Base-by-base conservation (phyloP, 108 stramenopile species). In the Fragilaria crotonensis region DNA sequence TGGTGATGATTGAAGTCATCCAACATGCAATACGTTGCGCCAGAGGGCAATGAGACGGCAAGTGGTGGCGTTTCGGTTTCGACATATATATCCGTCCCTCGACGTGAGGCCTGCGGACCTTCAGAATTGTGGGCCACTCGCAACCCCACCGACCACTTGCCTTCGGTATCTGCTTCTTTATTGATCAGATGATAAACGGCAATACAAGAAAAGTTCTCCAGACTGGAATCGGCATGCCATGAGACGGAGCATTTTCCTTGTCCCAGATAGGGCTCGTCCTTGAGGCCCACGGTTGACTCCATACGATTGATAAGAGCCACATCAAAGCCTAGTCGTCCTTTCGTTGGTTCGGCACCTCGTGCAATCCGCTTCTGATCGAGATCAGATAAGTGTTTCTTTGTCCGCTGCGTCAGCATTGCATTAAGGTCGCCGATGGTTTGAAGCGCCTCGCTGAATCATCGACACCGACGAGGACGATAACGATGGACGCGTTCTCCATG, bases 1-100 rank as follows among this genome's bases (percentile, higher is more conserved):
- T 83, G 81, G 45, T 80, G 77, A 56, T 84, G 83, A 57, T 94
- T 94, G 72, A 89, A 87, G 54, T 94, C 89, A 52, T 90, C 93
- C 49, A 94, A 57, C 58, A 94, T 33, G 65, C 85, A 94, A 46
- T 94, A 94, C 5, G 71, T 63, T n/a, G 77, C 62, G 32, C 76
- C 74, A 30, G 80, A 72, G 9, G 80, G 80, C 27, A 82, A 52
- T 1, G 73, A 77, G 18, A 62, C 59, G 1, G 70, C 52, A 18
- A 82, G 62, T 25, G 75, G 64, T 23, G 80, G 76, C 1, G 71
- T 72, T 19, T 64, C 60, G 21, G 59, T 46, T 21, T 55, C 72
- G 26, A 73, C 41, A 28, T 17, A 58, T 21, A 63, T 66, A 29
- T 48, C 45, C 2, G 33, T 64, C 7, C 73, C 76, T 20, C 72